Conservation (phyloP, 495 filamentous ascomycete genomes). For the Neurospora tetrasperma region DNA sequence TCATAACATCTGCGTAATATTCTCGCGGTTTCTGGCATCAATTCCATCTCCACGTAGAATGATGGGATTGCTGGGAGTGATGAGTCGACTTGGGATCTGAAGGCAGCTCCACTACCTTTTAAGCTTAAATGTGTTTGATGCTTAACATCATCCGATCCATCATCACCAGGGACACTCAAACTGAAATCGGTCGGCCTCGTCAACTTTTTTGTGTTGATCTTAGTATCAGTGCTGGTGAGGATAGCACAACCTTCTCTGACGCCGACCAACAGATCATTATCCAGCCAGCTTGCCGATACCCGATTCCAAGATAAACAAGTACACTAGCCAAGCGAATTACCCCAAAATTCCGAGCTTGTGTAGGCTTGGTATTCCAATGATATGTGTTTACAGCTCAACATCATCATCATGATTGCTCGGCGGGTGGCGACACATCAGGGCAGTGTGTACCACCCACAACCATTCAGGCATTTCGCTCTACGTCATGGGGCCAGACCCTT, state of each 20-base stretch:
- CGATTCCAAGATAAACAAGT: neutral
- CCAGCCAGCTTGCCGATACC: neutral
- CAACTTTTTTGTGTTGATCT: neutral
- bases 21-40: neutral
- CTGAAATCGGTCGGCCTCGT: too few species aligned
- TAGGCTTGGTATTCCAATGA: neutral
- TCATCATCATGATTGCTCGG: neutral
- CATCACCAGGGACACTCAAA: neutral
- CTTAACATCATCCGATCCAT: neutral
- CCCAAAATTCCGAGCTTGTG: neutral
- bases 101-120: neutral
- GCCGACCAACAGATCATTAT: neutral
- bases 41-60: neutral
- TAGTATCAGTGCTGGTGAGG: neutral
- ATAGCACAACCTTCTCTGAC: neutral
- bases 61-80: neutral
- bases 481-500: neutral
- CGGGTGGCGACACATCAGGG: neutral
- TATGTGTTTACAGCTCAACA: neutral
- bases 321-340: neutral
- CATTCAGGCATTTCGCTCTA: neutral
- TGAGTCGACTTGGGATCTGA: neutral
- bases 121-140: neutral
- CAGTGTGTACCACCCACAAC: neutral
- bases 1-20: neutral